Evolutionary conservation across 169 alveolate species (phyloP).

Genomic region (Blepharisma undulans): DNA sequence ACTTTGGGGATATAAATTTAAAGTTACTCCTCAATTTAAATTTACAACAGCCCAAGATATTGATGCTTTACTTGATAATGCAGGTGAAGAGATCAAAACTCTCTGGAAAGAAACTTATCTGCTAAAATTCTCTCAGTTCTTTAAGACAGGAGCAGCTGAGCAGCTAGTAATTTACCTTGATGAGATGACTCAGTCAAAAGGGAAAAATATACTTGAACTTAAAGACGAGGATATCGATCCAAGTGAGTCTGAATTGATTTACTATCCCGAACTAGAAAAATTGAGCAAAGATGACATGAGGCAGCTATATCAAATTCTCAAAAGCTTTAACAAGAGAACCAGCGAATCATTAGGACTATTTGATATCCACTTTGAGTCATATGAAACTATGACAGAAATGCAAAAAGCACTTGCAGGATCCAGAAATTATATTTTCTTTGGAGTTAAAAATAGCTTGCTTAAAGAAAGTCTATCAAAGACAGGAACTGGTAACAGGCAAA

Average conservation of each 20-base stretch:
- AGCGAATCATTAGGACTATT: not conserved
- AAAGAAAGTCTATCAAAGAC: constrained; percentile 15
- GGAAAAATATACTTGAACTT: not conserved
- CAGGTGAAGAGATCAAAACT: not conserved
- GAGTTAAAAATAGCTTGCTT: not conserved
- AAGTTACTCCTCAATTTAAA: not conserved
- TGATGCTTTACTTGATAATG: not conserved
- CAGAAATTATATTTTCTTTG: constrained; percentile 26
- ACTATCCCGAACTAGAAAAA: constrained; percentile 34
- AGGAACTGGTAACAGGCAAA: not conserved
- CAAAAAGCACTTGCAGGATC: constrained; percentile 28
- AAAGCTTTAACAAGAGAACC: not conserved
- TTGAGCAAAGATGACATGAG: constrained; percentile 28
- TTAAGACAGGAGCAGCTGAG: constrained; percentile 9
- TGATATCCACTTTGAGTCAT: constrained; percentile 20
- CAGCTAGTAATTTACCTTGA: constrained; percentile 27
- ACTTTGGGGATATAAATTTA: constrained; percentile 23
- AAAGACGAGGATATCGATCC: constrained; percentile 26
- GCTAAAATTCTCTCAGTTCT: not conserved
- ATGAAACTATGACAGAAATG: not conserved
- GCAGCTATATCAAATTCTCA: not conserved
- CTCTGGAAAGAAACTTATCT: not conserved
- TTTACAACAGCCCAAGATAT: not conserved
- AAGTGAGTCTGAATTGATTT: not conserved
- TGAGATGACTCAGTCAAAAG: not conserved